Base-by-base conservation (phyloP, 768 basidiomycete genomes). In the Porpolomopsis calyptriformis region DNA sequence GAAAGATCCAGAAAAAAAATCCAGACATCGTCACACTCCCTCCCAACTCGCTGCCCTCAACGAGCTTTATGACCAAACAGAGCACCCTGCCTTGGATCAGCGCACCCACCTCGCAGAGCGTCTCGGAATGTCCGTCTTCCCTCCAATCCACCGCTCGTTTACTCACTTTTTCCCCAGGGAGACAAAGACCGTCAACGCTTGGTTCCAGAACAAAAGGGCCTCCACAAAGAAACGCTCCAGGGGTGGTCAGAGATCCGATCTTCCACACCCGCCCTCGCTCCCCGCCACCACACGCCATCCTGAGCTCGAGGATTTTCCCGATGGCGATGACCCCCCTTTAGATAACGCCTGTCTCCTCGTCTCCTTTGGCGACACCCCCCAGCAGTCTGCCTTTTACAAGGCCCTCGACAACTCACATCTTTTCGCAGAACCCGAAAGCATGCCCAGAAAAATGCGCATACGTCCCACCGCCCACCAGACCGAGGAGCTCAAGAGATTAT, bases 161-260 rank as follows among this genome's bases (percentile, higher is more conserved):
- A 26, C 25, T 46, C 48, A 51, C 45, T 44, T 29, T 48, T 45
- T 52, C 44, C 58, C 22, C 48, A 87, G 85, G 80, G 82, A 86
- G 60, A 79, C 77, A 61, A 87, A 87, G 72, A 85, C 82, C 2
- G 84, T 87, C 58, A 83, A 84, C 59, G 82, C 85, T 11, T 87
- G 83, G 81, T 88, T 87, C 64, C 85, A 87, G 66, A 87, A 87
- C 60, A 87, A 86, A 69, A 73, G 85, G 45, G 85, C 85, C 4
- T 85, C 84, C 10, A 78, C 76, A 54, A 87, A 85, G 73, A 87
- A 87, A 64, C 73, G 67, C 61, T 73, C 71, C 60, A 69, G 59
- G 48, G 18, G 49, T 51, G 44, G 53, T 33, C 55, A 58, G 50
- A 55, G 58, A 40, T 55, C 53, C 45, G 69, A 64, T 53, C 57